Evolutionary conservation across 129 eudicot genomes (phyloP).

Genomic region (Solidago caesia): DNA sequence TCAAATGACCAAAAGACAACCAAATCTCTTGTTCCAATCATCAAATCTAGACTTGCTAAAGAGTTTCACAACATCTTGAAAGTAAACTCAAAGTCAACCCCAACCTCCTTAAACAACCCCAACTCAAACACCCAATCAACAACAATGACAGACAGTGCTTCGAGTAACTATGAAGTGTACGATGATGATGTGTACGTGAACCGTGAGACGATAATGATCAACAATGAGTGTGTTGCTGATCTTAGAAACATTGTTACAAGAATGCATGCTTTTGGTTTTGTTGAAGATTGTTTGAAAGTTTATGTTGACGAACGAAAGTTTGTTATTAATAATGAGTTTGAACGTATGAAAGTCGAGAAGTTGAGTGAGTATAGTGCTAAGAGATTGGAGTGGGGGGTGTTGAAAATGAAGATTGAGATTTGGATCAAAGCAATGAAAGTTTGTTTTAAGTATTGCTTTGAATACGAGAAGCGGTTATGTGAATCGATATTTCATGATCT

Average conservation of each 20-base stretch:
- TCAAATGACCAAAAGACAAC: neutral
- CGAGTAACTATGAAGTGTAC: constrained; percentile 10
- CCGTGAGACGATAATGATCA: neutral
- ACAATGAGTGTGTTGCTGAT: neutral
- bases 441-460: constrained; percentile 3
- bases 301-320: constrained; percentile 13
- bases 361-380: constrained; percentile 11
- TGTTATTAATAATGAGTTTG: neutral
- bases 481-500: constrained; percentile 16
- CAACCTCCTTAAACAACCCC: neutral
- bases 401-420: constrained; percentile 9
- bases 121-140: constrained; percentile 5
- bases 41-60: neutral
- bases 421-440: constrained; percentile 27
- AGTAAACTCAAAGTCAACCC: neutral
- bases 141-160: constrained; percentile 19
- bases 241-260: constrained; percentile 19
- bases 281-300: constrained; percentile 11
- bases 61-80: constrained; percentile 16
- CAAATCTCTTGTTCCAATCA: neutral
- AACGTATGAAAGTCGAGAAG: constrained; percentile 13
- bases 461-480: constrained; percentile 26
- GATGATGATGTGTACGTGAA: constrained; percentile 7
- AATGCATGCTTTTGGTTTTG: constrained; percentile 20
- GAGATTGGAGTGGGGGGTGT: constrained; percentile 14